A percentile compares a stretch with the other conserved stretches of the same genome.
phyloP scores from a whole-genome alignment of 1,284 basidiomycete species.

The Puccinia novopanici region DNA sequence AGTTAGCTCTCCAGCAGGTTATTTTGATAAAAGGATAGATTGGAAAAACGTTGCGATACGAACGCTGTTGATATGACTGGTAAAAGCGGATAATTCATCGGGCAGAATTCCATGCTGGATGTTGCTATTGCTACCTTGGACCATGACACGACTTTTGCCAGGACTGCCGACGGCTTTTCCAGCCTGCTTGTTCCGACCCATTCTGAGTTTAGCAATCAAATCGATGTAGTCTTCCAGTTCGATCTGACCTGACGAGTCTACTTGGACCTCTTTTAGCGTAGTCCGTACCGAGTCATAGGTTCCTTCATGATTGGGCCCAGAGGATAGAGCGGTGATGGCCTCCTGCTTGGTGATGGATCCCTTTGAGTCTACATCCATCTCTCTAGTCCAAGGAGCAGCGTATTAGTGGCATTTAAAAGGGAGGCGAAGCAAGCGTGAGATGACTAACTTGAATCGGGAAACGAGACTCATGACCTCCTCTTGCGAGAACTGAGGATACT shows the following conservation, averaged over 20 bases:
- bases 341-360: conserved; percentile 80
- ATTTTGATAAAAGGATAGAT: too few relatives aligned
- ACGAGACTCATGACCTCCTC: conserved; percentile 86
- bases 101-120: conserved; percentile 98
- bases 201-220: conserved; percentile 78
- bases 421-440: background rate
- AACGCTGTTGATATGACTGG: conserved; percentile 82
- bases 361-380: conserved; percentile 71
- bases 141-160: conserved; percentile 79
- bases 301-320: conserved; percentile 71
- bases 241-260: conserved; percentile 92
- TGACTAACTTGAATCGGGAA: conserved; percentile 64
- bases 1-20: too few relatives aligned
- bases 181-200: conserved; percentile 61
- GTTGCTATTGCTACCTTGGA: conserved; percentile 91
- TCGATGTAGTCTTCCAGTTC: conserved; percentile 98
- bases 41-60: background rate
- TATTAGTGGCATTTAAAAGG: background rate
- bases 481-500: conserved; percentile 85
- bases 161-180: conserved; percentile 59
- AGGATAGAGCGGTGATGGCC: conserved; percentile 70
- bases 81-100: conserved; percentile 93
- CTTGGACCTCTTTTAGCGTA: conserved; percentile 89
- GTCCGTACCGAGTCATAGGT: conserved; percentile 83
- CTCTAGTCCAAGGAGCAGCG: background rate